Base-by-base conservation (phyloP, 306 rosid species). In the Cercis canadensis region DNA sequence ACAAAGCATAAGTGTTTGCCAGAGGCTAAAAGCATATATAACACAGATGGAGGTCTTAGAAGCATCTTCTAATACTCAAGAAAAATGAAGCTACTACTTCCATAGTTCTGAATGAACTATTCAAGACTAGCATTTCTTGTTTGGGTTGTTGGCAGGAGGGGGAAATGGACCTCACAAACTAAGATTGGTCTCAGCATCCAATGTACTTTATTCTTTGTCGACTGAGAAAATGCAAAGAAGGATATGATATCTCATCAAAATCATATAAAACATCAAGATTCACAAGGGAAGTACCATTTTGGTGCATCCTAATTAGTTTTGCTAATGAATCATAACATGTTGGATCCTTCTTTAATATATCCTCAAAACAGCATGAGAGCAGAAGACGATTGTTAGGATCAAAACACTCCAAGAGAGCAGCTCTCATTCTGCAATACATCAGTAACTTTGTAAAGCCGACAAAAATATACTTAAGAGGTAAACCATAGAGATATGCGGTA, bases 281-380 rank as follows among this genome's bases (percentile, higher is more conserved):
- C 54, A 43, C 52, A 77, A 44, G n/a, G 31, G 15, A 57, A 52
- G 37, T 90, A 93, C 97, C 97, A 39, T 66, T 87, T 85, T 73
- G 83, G 71, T 88, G 81, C 89, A 88, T 66, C 70, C 11, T 79
- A 73, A 87, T 67, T 72, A 93, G 98, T 75, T 90, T 90, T 61
- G 68, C 88, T 74, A 93, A 49, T 78, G 97, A 71, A 78, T 86
- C 71, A 50, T 62, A 13, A 57, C 89, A 82, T 52, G 92, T 80
- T 34, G 94, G 98, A 73, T 90, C 97, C 81, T 81, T 93, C 84
- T 87, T 88, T 54, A 93, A 67, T 69, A 41, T 61, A 55, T 88
- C 87, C 84, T 88, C 98, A 32, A 66, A 84, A 80, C 82, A 79
- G 17, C 82, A 46, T 4, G 74, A 40, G 56, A 82, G 77, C 77